phyloP scores from a whole-genome alignment of 768 basidiomycete genomes.

The Mycena sanguinolenta region DNA sequence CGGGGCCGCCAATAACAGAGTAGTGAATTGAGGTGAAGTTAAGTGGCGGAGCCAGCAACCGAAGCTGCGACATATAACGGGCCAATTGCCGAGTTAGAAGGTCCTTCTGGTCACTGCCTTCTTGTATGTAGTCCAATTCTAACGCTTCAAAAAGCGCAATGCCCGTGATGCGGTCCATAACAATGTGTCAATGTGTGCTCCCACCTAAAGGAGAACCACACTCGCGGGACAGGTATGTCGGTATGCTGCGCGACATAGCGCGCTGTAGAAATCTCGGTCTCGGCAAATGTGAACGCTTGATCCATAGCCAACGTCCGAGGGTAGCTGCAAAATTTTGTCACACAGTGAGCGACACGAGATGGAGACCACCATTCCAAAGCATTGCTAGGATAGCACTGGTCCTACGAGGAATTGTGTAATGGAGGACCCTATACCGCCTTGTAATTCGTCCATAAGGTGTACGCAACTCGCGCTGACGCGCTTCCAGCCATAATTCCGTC shows the following conservation, averaged over 20 bases:
- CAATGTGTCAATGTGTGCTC: background rate
- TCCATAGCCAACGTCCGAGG: background rate
- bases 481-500: background rate
- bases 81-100: background rate
- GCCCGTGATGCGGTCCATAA: background rate
- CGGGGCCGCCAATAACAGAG: background rate
- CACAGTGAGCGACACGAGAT: background rate
- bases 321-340: background rate
- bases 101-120: background rate
- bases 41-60: background rate
- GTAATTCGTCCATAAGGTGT: background rate
- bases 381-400: no score
- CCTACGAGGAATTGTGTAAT: background rate
- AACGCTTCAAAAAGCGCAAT: background rate
- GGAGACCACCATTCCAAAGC: background rate
- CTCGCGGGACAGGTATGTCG: background rate
- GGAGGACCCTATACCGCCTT: background rate
- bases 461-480: background rate
- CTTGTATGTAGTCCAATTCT: background rate
- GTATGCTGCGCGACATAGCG: background rate
- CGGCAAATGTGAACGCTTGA: background rate
- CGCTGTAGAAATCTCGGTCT: background rate
- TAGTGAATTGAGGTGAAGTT: background rate
- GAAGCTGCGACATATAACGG: background rate
- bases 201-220: background rate